Evolutionary conservation across 192 early-diverging fungal species (phyloP).

Genomic region (Coemansia sp.): DNA sequence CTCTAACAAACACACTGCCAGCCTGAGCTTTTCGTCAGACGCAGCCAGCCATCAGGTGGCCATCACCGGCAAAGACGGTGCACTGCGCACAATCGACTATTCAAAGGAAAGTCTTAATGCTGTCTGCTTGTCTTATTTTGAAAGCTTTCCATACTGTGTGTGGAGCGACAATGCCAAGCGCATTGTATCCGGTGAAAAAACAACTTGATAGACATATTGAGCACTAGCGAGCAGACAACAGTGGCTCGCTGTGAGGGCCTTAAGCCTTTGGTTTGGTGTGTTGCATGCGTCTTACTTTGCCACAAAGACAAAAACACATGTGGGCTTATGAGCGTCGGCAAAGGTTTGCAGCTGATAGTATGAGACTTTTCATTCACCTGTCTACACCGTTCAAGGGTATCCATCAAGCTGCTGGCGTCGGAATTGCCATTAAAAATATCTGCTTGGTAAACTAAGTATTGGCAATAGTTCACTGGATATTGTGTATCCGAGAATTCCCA

Average conservation of each 20-base stretch:
- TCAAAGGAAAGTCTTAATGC: slow-evolving; percentile 67
- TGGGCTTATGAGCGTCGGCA: slow-evolving; percentile 86
- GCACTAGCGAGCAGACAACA: slow-evolving; percentile 71
- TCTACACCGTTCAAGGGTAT: slow-evolving; percentile 70
- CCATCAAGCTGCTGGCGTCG: background rate
- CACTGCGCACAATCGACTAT: slow-evolving; percentile 76
- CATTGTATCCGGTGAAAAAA: slow-evolving; percentile 88
- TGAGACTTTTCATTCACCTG: slow-evolving; percentile 90
- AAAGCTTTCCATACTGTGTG: slow-evolving; percentile 77
- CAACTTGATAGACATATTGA: slow-evolving; percentile 87
- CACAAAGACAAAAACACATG: slow-evolving; percentile 77
- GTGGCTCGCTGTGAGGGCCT: slow-evolving; percentile 90
- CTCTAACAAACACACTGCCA: slow-evolving; percentile 67
- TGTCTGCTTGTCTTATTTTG: slow-evolving; percentile 81
- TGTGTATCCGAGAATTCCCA: slow-evolving; percentile 12
- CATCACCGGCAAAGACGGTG: slow-evolving; percentile 73
- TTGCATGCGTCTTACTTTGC: too few relatives aligned
- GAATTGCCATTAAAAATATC: background rate
- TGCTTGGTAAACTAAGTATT: background rate
- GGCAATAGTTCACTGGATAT: background rate
- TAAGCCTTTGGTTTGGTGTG: too few relatives aligned
- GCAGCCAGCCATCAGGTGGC: slow-evolving; percentile 66
- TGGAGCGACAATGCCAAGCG: slow-evolving; percentile 93
- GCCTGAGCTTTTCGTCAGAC: slow-evolving; percentile 82
- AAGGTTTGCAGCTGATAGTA: slow-evolving; percentile 81